phyloP scores from a whole-genome alignment of 2,329 filamentous ascomycete genomes.

The Aureobasidium leucospermi region DNA sequence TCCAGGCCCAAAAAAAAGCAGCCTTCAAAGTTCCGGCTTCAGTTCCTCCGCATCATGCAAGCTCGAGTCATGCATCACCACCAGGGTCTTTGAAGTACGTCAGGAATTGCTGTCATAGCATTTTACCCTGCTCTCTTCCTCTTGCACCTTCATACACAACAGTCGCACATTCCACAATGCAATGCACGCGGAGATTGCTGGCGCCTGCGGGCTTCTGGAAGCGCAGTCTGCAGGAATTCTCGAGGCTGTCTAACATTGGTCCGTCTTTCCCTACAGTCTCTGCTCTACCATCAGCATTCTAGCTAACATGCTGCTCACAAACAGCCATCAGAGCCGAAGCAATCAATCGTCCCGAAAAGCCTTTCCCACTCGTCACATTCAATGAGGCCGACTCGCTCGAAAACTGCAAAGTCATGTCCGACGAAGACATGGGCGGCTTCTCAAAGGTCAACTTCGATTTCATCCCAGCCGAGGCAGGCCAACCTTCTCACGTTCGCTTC shows the following conservation, averaged over 20 bases:
- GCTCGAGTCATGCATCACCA: slow-evolving; percentile 7
- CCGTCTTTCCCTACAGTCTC: slow-evolving; percentile 17
- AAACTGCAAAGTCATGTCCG: slow-evolving; percentile 66
- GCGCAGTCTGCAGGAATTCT: slow-evolving; percentile 53
- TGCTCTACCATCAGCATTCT: slow-evolving; percentile 19
- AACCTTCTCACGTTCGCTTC: slow-evolving; percentile 68
- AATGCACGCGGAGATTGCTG: slow-evolving; percentile 28
- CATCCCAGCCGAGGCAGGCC: slow-evolving; percentile 38
- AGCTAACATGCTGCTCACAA: not conserved
- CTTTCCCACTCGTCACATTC: slow-evolving; percentile 61
- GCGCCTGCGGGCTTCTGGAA: slow-evolving; percentile 46
- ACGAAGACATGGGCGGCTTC: slow-evolving; percentile 71
- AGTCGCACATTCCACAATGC: slow-evolving; percentile 25
- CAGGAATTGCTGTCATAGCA: not conserved
- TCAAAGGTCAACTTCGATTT: slow-evolving; percentile 68
- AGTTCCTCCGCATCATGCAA: not conserved
- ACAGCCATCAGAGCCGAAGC: slow-evolving; percentile 63
- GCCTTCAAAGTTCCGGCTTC: not conserved
- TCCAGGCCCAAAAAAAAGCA: not conserved
- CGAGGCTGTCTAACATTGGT: slow-evolving; percentile 50
- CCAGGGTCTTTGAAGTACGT: slow-evolving; percentile 2
- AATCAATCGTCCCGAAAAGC: slow-evolving; percentile 56
- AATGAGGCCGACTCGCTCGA: slow-evolving; percentile 37
- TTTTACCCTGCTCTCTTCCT: not conserved
- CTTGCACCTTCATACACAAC: not conserved